Conservation (phyloP, 2,329 filamentous ascomycete species). For the Epichloe hybrida region DNA sequence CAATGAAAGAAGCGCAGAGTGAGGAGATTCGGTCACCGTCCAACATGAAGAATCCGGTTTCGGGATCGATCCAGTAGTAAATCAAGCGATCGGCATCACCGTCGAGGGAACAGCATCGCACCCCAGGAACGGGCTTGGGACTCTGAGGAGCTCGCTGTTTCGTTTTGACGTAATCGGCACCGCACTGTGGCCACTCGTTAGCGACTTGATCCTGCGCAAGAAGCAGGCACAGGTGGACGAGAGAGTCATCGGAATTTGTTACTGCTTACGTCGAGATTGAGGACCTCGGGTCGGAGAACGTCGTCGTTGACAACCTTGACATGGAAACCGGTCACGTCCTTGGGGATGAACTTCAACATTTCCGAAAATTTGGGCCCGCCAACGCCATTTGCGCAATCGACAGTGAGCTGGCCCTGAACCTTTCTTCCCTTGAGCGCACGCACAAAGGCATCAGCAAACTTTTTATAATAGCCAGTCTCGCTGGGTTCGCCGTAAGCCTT, state of each 20-base stretch:
- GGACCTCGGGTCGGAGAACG: slow-evolving; percentile 72
- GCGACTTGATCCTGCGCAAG: background rate
- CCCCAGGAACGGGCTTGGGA: slow-evolving; percentile 62
- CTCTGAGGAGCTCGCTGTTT: slow-evolving; percentile 79
- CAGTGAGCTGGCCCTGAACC: slow-evolving; percentile 59
- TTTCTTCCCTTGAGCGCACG: slow-evolving; percentile 67
- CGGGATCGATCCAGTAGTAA: slow-evolving; percentile 81
- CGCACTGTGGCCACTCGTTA: slow-evolving; percentile 45
- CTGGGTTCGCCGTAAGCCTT: slow-evolving; percentile 80
- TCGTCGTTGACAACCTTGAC: slow-evolving; percentile 88
- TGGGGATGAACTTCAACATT: slow-evolving; percentile 69
- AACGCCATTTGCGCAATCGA: slow-evolving; percentile 95
- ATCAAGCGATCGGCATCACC: slow-evolving; percentile 92
- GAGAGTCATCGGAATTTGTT: background rate
- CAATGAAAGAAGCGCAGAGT: slow-evolving; percentile 84
- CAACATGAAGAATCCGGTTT: slow-evolving; percentile 77
- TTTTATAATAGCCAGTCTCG: slow-evolving; percentile 89
- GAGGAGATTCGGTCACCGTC: slow-evolving; percentile 96
- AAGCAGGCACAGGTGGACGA: background rate
- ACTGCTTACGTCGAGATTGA: slow-evolving; percentile 68
- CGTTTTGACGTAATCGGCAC: slow-evolving; percentile 95
- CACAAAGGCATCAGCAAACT: slow-evolving; percentile 74
- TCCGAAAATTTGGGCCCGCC: slow-evolving; percentile 83
- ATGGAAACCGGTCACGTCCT: slow-evolving; percentile 56
- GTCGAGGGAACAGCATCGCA: slow-evolving; percentile 81